These are phyloP conservation scores for Isochrysis galbana DNA, from an alignment of 78 protist genomes.

Conservation along the genomic window DNA sequence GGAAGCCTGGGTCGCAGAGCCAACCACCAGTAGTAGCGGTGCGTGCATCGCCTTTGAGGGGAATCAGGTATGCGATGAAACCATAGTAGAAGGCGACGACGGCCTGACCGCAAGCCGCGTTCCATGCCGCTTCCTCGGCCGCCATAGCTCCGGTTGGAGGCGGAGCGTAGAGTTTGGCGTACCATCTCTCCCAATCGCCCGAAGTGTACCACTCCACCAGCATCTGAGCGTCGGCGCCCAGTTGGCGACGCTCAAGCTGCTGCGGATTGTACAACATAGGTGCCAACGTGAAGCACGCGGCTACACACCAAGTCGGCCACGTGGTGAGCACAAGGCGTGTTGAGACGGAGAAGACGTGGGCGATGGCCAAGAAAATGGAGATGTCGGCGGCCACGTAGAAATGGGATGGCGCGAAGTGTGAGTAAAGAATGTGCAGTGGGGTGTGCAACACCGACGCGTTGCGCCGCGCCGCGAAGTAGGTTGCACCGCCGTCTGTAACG, in stretches of 20 bases:
- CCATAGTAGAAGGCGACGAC: not conserved
- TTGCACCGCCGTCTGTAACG: not conserved
- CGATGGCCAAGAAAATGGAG: not conserved
- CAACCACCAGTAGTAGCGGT: not conserved
- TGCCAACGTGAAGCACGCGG: not conserved
- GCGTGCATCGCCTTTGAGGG: not conserved
- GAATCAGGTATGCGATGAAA: not conserved
- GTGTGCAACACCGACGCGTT: not conserved
- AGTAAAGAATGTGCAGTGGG: not conserved
- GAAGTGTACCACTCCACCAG: not conserved
- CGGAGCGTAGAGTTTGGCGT: not conserved
- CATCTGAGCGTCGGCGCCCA: not conserved
- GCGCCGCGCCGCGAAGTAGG: not conserved
- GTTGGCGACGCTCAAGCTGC: not conserved
- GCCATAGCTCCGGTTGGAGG: not conserved
- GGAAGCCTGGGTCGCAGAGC: not conserved
- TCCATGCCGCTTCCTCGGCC: conserved; percentile 6
- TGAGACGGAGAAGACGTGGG: not conserved
- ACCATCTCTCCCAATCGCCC: not conserved
- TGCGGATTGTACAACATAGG: not conserved
- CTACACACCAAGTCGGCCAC: not conserved
- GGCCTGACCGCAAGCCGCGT: not conserved
- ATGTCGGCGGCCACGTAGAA: not conserved
- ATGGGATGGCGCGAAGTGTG: not conserved
- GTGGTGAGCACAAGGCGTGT: not conserved